Percentiles rank a stretch among this genome's conserved stretches.
These are phyloP conservation scores for Crotalaria pallida DNA, from an alignment of 306 rosid species.

Conservation along the genomic window DNA sequence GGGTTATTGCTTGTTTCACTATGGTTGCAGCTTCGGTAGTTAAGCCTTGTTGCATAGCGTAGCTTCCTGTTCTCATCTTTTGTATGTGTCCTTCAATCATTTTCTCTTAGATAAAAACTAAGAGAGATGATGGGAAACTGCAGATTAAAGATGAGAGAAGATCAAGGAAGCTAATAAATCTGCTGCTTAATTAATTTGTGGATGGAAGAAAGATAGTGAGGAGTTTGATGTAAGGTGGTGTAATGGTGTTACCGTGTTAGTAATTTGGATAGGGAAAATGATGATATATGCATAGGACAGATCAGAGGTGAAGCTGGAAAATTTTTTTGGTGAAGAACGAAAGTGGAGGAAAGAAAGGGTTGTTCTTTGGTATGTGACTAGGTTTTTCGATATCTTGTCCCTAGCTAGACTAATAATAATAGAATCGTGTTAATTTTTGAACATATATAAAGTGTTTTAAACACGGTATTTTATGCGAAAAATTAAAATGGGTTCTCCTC, in stretches of 20 bases:
- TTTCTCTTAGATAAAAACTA: no score
- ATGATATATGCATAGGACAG: constrained; percentile 9
- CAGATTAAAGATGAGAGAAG: no score
- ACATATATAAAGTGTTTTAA: no score
- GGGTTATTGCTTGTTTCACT: constrained; percentile 68
- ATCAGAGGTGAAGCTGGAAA: not conserved
- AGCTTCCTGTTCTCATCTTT: constrained; percentile 82
- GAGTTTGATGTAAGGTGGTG: not conserved
- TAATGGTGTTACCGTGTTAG: no score
- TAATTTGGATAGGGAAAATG: constrained; percentile 22
- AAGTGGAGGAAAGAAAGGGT: no score
- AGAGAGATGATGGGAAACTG: no score
- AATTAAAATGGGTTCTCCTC: no score
- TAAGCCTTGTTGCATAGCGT: constrained; percentile 73
- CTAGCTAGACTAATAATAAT: not conserved
- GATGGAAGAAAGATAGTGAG: not conserved
- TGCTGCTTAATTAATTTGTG: no score
- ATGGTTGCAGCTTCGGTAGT: constrained; percentile 65
- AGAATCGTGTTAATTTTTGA: no score
- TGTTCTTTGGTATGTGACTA: no score
- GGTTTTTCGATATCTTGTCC: constrained; percentile 1
- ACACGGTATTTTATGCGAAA: no score
- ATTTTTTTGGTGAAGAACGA: constrained; percentile 12
- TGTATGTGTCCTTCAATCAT: no score
- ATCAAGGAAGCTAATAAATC: not conserved